These are phyloP conservation scores for Nelumbo lutea DNA, from an alignment of 164 flowering plant species.

Conservation along the genomic window DNA sequence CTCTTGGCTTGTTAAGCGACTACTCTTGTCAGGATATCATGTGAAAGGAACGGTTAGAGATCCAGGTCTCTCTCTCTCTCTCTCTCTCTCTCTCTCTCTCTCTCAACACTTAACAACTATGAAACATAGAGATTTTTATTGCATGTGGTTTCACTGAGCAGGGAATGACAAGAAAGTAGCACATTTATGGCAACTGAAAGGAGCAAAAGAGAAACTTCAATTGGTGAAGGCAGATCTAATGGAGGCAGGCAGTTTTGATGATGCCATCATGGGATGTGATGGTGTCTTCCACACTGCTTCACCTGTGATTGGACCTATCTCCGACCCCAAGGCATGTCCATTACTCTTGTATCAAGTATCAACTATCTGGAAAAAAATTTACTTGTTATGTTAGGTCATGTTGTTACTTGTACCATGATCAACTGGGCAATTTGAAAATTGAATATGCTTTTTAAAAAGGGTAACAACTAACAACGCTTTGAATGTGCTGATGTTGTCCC, in stretches of 20 bases:
- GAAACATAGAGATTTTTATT: neutral
- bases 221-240: constrained; percentile 69
- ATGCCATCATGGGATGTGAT: constrained; percentile 63
- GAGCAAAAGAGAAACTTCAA: constrained; percentile 73
- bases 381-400: too few relatives aligned
- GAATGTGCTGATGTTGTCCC: too few relatives aligned
- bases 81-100: neutral
- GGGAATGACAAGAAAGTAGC: constrained; percentile 56
- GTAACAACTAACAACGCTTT: too few relatives aligned
- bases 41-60: constrained; percentile 44
- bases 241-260: constrained; percentile 80
- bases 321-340: constrained; percentile 59
- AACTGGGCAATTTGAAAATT: too few relatives aligned
- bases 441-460: too few relatives aligned
- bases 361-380: too few relatives aligned
- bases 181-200: constrained; percentile 69
- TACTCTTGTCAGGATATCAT: constrained; percentile 36
- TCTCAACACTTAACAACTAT: neutral
- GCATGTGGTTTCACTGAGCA: constrained; percentile 12
- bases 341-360: neutral
- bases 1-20: constrained; percentile 38
- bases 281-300: constrained; percentile 94
- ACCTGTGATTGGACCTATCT: constrained; percentile 50
- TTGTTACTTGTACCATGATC: too few relatives aligned
- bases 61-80: constrained; percentile 29